A percentile compares a stretch with the other conserved stretches of the same genome.
Evolutionary conservation across 1,284 basidiomycete genomes (phyloP).

Genomic region (Mycosarcoma mackinlayi): DNA sequence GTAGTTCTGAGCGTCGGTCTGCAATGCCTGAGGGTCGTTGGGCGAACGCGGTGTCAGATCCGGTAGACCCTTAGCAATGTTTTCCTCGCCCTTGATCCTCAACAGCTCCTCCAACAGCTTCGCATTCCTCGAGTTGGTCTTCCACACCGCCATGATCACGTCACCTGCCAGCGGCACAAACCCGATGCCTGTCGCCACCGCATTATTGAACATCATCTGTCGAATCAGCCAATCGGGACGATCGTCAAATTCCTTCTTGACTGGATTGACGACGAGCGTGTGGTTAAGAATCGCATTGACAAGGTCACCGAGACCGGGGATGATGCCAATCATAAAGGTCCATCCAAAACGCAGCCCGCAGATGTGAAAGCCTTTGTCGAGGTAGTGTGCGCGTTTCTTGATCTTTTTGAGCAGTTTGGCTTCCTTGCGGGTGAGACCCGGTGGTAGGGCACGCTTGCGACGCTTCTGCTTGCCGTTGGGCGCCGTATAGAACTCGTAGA

Average conservation of each 20-base stretch:
- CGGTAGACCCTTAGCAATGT: conserved; percentile 52
- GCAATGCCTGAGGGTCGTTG: conserved; percentile 22
- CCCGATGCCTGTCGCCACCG: conserved; percentile 78
- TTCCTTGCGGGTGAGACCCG: conserved; percentile 82
- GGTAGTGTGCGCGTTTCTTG: conserved; percentile 80
- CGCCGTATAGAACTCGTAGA: conserved; percentile 81
- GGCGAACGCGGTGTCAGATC: conserved; percentile 48
- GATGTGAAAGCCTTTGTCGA: conserved; percentile 88
- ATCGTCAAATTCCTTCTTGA: conserved; percentile 75
- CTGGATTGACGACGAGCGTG: conserved; percentile 80
- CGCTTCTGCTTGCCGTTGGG: conserved; percentile 76
- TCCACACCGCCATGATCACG: conserved; percentile 79
- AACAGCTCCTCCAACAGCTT: conserved; percentile 62
- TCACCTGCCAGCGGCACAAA: conserved; percentile 84
- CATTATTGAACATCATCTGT: conserved; percentile 80
- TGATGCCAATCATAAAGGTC: conserved; percentile 74
- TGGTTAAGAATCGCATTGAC: conserved; percentile 79
- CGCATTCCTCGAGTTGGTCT: conserved; percentile 90
- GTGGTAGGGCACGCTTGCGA: conserved; percentile 77
- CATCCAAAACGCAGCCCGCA: conserved; percentile 89
- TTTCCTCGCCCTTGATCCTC: conserved; percentile 54
- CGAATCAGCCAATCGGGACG: conserved; percentile 57
- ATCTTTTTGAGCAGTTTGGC: conserved; percentile 73
- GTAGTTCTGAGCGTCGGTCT: conserved; percentile 25
- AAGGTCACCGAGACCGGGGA: conserved; percentile 79